phyloP scores from a whole-genome alignment of 208 protist species.

The Tritrichomonas foetus region DNA sequence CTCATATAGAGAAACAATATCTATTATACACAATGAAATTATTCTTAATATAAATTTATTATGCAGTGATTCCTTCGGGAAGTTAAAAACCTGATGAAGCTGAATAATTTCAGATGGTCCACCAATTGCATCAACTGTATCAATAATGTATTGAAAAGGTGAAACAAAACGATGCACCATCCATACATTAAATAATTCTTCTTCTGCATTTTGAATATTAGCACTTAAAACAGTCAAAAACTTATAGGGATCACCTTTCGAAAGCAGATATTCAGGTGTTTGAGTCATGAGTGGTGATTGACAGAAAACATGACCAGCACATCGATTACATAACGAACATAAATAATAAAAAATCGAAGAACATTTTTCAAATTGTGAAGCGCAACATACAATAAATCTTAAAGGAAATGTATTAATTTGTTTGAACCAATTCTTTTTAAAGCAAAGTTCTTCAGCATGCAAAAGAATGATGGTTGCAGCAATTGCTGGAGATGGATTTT shows the following conservation, averaged over 20 bases:
- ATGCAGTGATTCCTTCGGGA: neutral
- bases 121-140: neutral
- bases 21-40: neutral
- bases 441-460: neutral
- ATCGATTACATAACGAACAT: neutral
- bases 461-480: neutral
- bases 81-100: neutral
- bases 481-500: neutral
- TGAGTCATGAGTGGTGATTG: neutral
- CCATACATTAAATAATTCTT: neutral
- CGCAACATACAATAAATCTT: neutral
- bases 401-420: neutral
- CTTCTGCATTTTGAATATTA: neutral
- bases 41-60: neutral
- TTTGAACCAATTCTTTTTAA: neutral
- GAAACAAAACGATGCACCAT: neutral
- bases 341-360: neutral
- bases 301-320: neutral
- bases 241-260: neutral
- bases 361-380: neutral
- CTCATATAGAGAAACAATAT: neutral
- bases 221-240: neutral
- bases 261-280: neutral
- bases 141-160: neutral
- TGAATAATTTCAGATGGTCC: neutral